Percentiles rank a stretch among this genome's conserved stretches.
Conservation (phyloP, 2,329 filamentous ascomycete genomes). For the Dichotomopilus funicola region DNA sequence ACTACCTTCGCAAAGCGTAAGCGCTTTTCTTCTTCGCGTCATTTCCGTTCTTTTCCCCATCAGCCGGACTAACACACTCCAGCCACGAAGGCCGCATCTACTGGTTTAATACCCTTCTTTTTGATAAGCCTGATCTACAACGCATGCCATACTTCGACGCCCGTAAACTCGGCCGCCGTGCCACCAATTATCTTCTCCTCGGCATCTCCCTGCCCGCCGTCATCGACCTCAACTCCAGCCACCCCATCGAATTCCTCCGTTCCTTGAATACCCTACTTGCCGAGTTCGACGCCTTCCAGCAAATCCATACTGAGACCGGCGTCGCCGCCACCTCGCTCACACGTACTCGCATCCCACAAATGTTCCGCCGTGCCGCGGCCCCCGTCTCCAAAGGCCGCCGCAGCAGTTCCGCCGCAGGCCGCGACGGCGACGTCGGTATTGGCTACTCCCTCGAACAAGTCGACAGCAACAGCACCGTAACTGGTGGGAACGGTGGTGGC, state of each 20-base stretch:
- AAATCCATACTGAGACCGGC: slow-evolving; percentile 74
- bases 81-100: slow-evolving; percentile 87
- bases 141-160: slow-evolving; percentile 81
- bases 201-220: slow-evolving; percentile 86
- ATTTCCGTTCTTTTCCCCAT: neutral
- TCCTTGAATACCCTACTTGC: slow-evolving; percentile 76
- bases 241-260: slow-evolving; percentile 77
- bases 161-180: slow-evolving; percentile 78
- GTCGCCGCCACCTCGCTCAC: slow-evolving; percentile 63
- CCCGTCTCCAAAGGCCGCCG: slow-evolving; percentile 52
- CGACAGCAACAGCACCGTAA: slow-evolving; percentile 35
- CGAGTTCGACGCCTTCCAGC: slow-evolving; percentile 92
- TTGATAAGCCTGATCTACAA: slow-evolving; percentile 72
- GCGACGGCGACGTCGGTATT: slow-evolving; percentile 21
- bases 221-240: slow-evolving; percentile 77
- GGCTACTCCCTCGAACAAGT: slow-evolving; percentile 15
- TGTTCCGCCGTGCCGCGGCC: slow-evolving; percentile 62
- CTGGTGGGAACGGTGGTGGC: neutral
- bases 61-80: neutral
- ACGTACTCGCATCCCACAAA: slow-evolving; percentile 72
- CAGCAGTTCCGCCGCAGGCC: slow-evolving; percentile 35
- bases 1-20: slow-evolving; percentile 88
- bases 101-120: slow-evolving; percentile 97
- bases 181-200: slow-evolving; percentile 88
- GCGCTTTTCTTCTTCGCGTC: slow-evolving; percentile 28